Base-by-base conservation (phyloP, 2,329 filamentous ascomycete species). In the Sordariomycetes sp. region DNA sequence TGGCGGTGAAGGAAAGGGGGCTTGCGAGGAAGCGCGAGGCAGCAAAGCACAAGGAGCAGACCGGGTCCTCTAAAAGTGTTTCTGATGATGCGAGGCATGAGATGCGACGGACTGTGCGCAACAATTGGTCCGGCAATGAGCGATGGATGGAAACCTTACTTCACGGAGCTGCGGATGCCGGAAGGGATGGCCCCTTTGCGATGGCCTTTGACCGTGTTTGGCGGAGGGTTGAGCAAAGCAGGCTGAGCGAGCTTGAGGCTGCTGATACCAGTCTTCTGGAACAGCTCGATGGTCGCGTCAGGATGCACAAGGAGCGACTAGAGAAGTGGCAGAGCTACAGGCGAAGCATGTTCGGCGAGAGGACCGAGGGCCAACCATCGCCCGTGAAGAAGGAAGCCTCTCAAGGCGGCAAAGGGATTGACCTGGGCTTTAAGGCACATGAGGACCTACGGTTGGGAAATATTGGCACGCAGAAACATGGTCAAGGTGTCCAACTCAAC, bases 41-140 rank as follows among this genome's bases (percentile, higher is more conserved):
- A 31, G 52, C 65, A 6, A 52, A 55, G 17, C 44, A 47, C 3
- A 49, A 54, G 15, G 48, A 58, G 18, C 38, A 45, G 4, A 34
- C 46, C 1, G 39, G 42, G 3, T 41, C 42, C 1, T 41, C 50
- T 12, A 49, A 55, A 11, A 49, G 57, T 18, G 42, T 66, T 6
- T 54, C 67, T 0, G 58, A 66, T 9, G 57, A 66, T 25, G 52
- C 59, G 4, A 64, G 59, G 29, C 44, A 54, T 1, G 61, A 73
- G 25, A 59, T 86, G 37, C 69, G 79, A 45, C 72, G 71, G 27
- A 66, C 71, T 3, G 60, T 87, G 20, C 68, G 71, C 23, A 77
- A 79, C 40, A 85, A 86, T 44, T 94, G 87, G 87, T 67, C 83
- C 11, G 87, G 86, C 3, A 76, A 80, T 47, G 73, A 80, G 39